Base-by-base conservation (phyloP, 169 alveolate genomes). In the Plasmodium adleri region DNA sequence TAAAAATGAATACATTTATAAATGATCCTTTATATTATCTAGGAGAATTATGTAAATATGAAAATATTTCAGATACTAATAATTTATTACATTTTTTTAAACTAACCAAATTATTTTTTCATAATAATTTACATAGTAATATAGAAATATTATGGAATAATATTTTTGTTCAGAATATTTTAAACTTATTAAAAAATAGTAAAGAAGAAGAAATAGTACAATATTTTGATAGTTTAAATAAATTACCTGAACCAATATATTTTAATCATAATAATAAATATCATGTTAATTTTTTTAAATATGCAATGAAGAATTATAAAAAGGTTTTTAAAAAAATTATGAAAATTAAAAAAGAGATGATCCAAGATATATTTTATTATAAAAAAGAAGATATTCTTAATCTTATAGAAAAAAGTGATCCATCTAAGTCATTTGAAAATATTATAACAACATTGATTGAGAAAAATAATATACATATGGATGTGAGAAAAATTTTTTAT, bases 1-100 rank as follows among this genome's bases (percentile, higher is more conserved):
- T 80, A 67, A 80, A 80, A 80, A 80, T 80, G 32, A 80, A 80
- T 56, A 50, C 7, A 20, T 80, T 80, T 80, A 67, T 80, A 56
- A 67, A 80, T 39, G 72, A 80, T 59, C 90, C 90, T 7, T 58
- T 80, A 17, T 56, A 58, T 32, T 80, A n/a, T 62, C 52, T 80
- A 39, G 90, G 90, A 12, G 66, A 47, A 0, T 59, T 67, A 20
- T 67, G 90, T 3, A 80, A 39, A 20, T 80, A 80, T 71, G 90
- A 80, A 9, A 80, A 80, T 26, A 47, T 80, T 26, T 39, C 7
- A 39, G 47, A 39, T 39, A 1, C 9, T 39, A 67, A 49, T n/a
- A 80, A 80, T 47, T 67, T 80, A 62, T 15, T 80, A 4, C 90
- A 67, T 28, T 80, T 80, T 17, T 80, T 80, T 60, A 80, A 80